Percentiles rank a stretch among this genome's conserved stretches.
Evolutionary conservation across 345 rosid species (phyloP).

Genomic region (Salix purpurea): DNA sequence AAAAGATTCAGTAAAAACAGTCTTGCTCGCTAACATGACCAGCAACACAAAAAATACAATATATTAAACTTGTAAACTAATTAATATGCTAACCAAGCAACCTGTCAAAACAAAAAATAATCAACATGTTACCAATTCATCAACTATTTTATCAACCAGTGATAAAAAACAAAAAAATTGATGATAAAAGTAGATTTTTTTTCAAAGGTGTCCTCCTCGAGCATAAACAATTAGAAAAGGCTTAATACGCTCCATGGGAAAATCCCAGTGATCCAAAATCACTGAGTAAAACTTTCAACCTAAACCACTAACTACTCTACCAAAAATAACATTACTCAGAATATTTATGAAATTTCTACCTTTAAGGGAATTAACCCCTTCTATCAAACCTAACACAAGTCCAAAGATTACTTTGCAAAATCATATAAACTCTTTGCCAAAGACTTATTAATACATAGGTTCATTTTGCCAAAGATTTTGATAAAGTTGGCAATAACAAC

Average conservation of each 20-base stretch:
- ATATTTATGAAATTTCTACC: too few relatives aligned
- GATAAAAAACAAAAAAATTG: not conserved
- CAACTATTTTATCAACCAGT: not conserved
- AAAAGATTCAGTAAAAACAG: conserved; percentile 13
- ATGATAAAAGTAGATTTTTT: not conserved
- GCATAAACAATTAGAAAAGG: not conserved
- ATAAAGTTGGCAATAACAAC: not conserved
- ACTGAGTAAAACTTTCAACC: not conserved
- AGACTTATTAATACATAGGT: not conserved
- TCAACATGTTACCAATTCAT: not conserved
- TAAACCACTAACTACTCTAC: not conserved
- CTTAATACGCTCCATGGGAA: not conserved
- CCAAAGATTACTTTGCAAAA: not conserved
- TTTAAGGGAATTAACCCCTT: not conserved
- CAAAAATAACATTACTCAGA: not conserved
- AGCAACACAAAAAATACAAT: not conserved
- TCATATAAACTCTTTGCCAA: not conserved
- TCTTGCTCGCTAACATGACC: not conserved
- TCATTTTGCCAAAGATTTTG: not conserved
- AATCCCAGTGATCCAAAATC: too few relatives aligned
- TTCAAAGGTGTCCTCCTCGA: not conserved
- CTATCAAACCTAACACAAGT: not conserved
- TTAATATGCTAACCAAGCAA: not conserved
- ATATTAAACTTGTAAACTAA: not conserved
- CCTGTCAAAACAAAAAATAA: not conserved